A percentile compares a stretch with the other conserved stretches of the same genome.
phyloP scores from a whole-genome alignment of 345 rosid genomes.

The Eucalyptus dawsonii region DNA sequence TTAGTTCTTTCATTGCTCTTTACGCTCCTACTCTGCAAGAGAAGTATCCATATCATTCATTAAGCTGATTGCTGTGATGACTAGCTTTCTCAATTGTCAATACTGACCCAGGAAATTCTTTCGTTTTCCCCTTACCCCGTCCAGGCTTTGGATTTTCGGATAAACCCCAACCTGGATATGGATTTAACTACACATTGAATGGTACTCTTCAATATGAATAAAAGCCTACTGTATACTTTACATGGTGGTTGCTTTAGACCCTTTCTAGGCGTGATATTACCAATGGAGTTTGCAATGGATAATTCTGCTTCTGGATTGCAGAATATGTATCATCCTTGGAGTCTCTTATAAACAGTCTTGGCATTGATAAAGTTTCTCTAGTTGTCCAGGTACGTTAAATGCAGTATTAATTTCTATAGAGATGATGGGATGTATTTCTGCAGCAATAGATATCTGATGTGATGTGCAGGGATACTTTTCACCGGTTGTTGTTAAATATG shows the following conservation, averaged over 20 bases:
- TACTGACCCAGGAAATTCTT: neutral
- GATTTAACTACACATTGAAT: slow-evolving; percentile 72
- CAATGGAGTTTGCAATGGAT: neutral
- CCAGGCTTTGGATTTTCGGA: slow-evolving; percentile 97
- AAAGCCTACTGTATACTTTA: neutral
- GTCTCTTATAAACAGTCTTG: slow-evolving; percentile 50
- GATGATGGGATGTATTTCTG: neutral
- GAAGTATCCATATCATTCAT: neutral
- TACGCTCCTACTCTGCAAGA: neutral
- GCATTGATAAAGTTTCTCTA: slow-evolving; percentile 42
- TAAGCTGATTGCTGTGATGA: neutral
- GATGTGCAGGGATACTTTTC: slow-evolving; percentile 71
- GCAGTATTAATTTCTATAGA: neutral
- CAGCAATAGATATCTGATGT: neutral
- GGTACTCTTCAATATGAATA: slow-evolving; percentile 24
- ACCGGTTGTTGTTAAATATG: slow-evolving; percentile 64
- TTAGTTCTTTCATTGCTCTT: neutral
- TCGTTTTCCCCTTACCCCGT: neutral
- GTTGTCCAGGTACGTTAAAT: slow-evolving; percentile 61
- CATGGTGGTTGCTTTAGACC: neutral
- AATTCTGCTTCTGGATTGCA: slow-evolving; percentile 12
- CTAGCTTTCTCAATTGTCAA: neutral
- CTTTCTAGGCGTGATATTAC: neutral
- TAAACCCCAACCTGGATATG: slow-evolving; percentile 90
- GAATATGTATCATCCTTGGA: slow-evolving; percentile 78